Percentiles rank a stretch among this genome's conserved stretches.
Conservation (phyloP, 2,329 filamentous ascomycete genomes). For the Monosporascus sp. region DNA sequence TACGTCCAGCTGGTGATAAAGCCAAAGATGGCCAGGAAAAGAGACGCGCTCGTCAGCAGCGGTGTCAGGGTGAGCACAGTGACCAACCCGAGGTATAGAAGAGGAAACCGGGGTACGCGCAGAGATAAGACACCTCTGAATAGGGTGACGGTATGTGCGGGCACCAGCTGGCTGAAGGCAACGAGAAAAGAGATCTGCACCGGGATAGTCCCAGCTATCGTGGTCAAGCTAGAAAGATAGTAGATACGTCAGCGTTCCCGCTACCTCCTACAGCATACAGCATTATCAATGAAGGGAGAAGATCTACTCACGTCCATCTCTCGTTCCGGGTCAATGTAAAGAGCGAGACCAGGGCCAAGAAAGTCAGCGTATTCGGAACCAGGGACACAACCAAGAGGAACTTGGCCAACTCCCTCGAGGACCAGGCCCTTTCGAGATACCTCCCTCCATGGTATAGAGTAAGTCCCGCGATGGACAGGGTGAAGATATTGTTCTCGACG, state of each 20-base stretch:
- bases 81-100: slow-evolving; percentile 71
- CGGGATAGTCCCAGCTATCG: slow-evolving; percentile 83
- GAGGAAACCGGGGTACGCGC: slow-evolving; percentile 67
- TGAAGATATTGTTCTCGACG: slow-evolving; percentile 91
- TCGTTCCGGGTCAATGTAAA: slow-evolving; percentile 65
- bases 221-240: slow-evolving; percentile 56
- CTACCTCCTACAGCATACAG: not conserved
- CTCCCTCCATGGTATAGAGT: slow-evolving; percentile 89
- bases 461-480: slow-evolving; percentile 67
- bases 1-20: slow-evolving; percentile 92
- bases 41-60: slow-evolving; percentile 62
- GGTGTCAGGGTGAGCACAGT: slow-evolving; percentile 58
- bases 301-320: slow-evolving; percentile 59
- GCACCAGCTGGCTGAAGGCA: slow-evolving; percentile 94
- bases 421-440: slow-evolving; percentile 95
- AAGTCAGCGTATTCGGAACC: slow-evolving; percentile 74
- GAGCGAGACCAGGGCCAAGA: slow-evolving; percentile 68
- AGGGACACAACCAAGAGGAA: slow-evolving; percentile 75
- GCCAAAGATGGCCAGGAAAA: slow-evolving; percentile 74
- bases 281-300: no score
- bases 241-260: slow-evolving; percentile 9
- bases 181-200: slow-evolving; percentile 92
- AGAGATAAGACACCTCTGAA: slow-evolving; percentile 85
- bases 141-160: slow-evolving; percentile 92
- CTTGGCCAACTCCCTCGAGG: slow-evolving; percentile 84